Evolutionary conservation across 2,329 filamentous ascomycete genomes (phyloP).

Genomic region (Monosporascus cannonballus): DNA sequence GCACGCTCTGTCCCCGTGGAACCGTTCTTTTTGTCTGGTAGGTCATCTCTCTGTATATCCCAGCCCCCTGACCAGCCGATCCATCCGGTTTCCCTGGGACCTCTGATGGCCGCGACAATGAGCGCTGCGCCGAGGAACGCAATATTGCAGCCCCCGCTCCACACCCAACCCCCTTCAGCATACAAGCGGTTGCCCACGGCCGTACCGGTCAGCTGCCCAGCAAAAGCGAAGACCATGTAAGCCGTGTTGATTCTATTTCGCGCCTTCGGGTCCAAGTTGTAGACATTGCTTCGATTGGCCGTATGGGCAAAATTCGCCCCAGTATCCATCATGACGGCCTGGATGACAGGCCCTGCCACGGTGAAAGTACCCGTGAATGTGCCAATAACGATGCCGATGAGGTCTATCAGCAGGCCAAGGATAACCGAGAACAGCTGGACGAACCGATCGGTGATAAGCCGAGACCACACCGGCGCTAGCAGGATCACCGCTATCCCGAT

Average conservation of each 20-base stretch:
- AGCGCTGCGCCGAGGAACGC: constrained; percentile 32
- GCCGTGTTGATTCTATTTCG: constrained; percentile 74
- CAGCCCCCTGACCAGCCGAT: constrained; percentile 38
- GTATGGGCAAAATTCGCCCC: constrained; percentile 70
- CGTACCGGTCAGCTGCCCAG: constrained; percentile 64
- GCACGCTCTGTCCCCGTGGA: constrained; percentile 1
- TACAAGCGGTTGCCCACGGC: constrained; percentile 50
- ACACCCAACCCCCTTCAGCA: constrained; percentile 44
- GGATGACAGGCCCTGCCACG: constrained; percentile 65
- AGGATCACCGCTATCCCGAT: constrained; percentile 68
- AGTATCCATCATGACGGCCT: constrained; percentile 65
- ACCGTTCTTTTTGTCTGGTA: constrained; percentile 1
- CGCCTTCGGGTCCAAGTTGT: constrained; percentile 62
- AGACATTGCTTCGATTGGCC: constrained; percentile 66
- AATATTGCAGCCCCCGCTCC: constrained; percentile 38
- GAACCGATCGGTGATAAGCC: constrained; percentile 63
- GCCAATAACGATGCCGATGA: constrained; percentile 59
- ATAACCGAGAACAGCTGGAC: constrained; percentile 63
- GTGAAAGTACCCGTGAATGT: constrained; percentile 61
- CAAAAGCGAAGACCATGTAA: constrained; percentile 73
- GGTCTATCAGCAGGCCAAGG: constrained; percentile 50
- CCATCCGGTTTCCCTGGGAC: constrained; percentile 35
- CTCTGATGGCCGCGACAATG: constrained; percentile 29
- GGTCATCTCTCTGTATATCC: constrained; percentile 22
- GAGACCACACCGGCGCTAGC: constrained; percentile 63